A percentile compares a stretch with the other conserved stretches of the same genome.
phyloP scores from a whole-genome alignment of 176 grass and related monocot species.

The Oryza meridionalis region DNA sequence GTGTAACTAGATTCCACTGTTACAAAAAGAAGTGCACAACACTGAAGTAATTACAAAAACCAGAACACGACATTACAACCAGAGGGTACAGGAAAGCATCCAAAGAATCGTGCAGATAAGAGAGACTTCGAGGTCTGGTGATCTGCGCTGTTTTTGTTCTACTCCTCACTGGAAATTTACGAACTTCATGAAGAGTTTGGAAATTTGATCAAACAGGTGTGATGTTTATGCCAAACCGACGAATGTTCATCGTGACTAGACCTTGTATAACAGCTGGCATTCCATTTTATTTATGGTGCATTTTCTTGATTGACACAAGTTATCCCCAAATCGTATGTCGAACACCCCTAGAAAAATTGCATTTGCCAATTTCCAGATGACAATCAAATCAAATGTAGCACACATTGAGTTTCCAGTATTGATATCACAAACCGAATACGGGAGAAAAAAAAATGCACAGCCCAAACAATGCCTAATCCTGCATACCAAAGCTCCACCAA shows the following conservation, averaged over 20 bases:
- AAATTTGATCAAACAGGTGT: background rate
- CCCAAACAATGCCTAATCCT: background rate
- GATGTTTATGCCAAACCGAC: background rate
- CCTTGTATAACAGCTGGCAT: background rate
- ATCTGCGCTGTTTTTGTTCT: background rate
- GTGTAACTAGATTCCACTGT: slow-evolving; percentile 10
- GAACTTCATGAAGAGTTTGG: background rate
- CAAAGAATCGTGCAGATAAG: background rate
- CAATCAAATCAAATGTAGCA: too few relatives aligned
- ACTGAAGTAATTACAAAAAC: background rate
- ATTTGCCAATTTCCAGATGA: background rate
- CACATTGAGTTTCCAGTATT: background rate
- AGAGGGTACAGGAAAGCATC: slow-evolving; percentile 21
- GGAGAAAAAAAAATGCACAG: background rate
- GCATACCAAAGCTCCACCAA: background rate
- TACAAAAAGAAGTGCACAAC: slow-evolving; percentile 8
- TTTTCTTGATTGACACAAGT: background rate
- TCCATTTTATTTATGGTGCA: too few relatives aligned
- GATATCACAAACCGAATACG: background rate
- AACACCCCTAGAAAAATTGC: background rate
- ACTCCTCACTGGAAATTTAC: background rate
- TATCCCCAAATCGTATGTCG: background rate
- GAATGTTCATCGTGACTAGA: background rate
- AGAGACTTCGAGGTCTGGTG: background rate
- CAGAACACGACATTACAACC: background rate